Base-by-base conservation (phyloP, 768 basidiomycete species). In the Crepidotus variabilis region DNA sequence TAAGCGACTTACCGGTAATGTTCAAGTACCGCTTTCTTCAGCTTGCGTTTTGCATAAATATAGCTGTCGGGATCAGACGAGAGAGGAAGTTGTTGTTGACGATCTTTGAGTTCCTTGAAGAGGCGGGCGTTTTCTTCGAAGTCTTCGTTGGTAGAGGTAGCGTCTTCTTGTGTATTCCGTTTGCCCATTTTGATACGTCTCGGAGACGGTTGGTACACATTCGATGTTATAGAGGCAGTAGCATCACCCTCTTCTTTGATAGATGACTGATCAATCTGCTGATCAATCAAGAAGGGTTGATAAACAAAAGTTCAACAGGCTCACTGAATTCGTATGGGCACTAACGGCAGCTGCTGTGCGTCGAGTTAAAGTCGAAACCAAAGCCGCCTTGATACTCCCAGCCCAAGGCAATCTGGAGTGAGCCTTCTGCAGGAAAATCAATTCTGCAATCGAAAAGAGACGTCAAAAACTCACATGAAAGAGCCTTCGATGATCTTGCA, bases 11-110 rank as follows among this genome's bases (percentile, higher is more conserved):
- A 87, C 87, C 84, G 82, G 70, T 98, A 96, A 67, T 88, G 87
- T 65, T 96, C 93, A 50, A 86, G 62, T 0, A 90, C 79, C 1
- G 96, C 97, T 58, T 84, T 86, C 69, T 90, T 90, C 47, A 99
- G 77, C 65, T 84, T 85, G 68, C 85, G 86, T 72, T 90, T 92
- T n/a, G 95, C 94, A 39, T 83, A 75, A 39, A 84, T 75, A 70
- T 97, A 99, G 54, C 88, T 55, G 21, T 51, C 50, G 50, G 18
- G 50, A 43, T 43, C 39, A 5, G 39, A 43, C 3, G 39, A 43
- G 13, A 43, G 39, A 43, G 39, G 39, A 43, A 43, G 39, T 5
- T 43, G 39, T 20, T 43, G 39, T 16, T 43, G 39, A 14, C 39
- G 39, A 43, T 43, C 39, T 20, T 43, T 43, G 39, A 43, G 39